A percentile compares a stretch with the other conserved stretches of the same genome.
These are phyloP conservation scores for Clarireedia paspali DNA, from an alignment of 2,329 filamentous ascomycete species.

Conservation along the genomic window DNA sequence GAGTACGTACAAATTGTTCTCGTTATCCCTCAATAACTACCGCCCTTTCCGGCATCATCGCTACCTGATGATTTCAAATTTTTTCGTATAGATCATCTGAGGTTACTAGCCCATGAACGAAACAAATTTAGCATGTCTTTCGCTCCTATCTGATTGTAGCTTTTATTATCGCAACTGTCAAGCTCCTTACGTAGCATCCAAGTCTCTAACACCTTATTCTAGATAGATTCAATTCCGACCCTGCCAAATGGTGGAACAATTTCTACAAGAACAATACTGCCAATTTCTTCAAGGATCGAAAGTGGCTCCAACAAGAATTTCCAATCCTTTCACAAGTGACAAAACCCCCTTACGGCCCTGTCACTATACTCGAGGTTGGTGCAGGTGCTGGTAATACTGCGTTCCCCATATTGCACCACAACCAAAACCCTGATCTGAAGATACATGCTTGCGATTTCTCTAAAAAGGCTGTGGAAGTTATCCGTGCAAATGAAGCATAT, in stretches of 20 bases:
- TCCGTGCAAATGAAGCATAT: constrained; percentile 74
- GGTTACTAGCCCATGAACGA: constrained; percentile 47
- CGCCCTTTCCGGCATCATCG: constrained; percentile 37
- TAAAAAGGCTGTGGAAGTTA: constrained; percentile 88
- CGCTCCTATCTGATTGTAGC: constrained; percentile 61
- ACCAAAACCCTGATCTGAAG: constrained; percentile 73
- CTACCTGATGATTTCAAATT: constrained; percentile 58
- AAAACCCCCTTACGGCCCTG: constrained; percentile 57
- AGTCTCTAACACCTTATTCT: constrained; percentile 34
- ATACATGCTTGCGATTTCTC: constrained; percentile 96
- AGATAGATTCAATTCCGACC: constrained; percentile 81
- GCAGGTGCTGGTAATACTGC: constrained; percentile 95
- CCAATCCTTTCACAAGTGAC: constrained; percentile 76
- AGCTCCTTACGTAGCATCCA: constrained; percentile 2
- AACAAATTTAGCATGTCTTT: constrained; percentile 53
- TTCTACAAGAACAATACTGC: constrained; percentile 97
- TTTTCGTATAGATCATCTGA: constrained; percentile 45
- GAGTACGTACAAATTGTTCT: constrained; percentile 41
- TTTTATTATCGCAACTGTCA: constrained; percentile 9
- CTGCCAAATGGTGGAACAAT: constrained; percentile 94
- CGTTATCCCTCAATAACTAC: not conserved
- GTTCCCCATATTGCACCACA: constrained; percentile 79
- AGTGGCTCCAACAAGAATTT: constrained; percentile 96
- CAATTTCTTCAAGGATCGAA: constrained; percentile 98
- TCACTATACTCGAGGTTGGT: constrained; percentile 79